Evolutionary conservation across 441 rosid genomes (phyloP).

Genomic region (Pelargonium cotyledonis): DNA sequence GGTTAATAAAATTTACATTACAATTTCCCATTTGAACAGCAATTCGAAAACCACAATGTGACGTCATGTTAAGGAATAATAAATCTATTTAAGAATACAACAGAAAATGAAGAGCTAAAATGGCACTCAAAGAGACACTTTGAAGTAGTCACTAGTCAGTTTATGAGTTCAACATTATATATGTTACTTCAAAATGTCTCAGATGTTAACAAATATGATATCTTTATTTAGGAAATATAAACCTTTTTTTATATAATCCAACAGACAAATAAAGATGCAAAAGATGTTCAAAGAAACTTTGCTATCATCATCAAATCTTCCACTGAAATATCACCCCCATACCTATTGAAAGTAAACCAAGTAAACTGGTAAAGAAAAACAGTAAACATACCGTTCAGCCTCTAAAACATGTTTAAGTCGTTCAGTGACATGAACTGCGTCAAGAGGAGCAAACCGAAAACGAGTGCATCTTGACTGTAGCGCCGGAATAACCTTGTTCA

Average conservation of each 20-base stretch:
- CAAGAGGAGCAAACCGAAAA: slow-evolving; percentile 94
- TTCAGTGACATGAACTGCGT: slow-evolving; percentile 56
- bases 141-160: background rate
- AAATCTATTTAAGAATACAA: background rate
- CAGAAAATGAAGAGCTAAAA: background rate
- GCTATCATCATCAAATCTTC: background rate
- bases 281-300: slow-evolving; percentile 1
- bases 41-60: background rate
- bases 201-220: background rate
- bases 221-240: background rate
- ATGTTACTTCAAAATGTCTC: background rate
- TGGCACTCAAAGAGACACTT: background rate
- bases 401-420: slow-evolving; percentile 77
- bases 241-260: background rate
- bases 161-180: background rate
- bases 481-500: slow-evolving; percentile 96
- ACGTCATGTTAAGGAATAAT: background rate
- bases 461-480: slow-evolving; percentile 95
- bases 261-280: slow-evolving; percentile 11
- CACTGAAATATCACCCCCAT: background rate
- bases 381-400: slow-evolving; percentile 61
- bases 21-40: too few relatives aligned
- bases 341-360: background rate
- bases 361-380: slow-evolving; percentile 10
- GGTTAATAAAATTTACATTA: too few relatives aligned